These are phyloP conservation scores for Zygnema cylindricum DNA, from an alignment of 139 green algal species.

Conservation along the genomic window DNA sequence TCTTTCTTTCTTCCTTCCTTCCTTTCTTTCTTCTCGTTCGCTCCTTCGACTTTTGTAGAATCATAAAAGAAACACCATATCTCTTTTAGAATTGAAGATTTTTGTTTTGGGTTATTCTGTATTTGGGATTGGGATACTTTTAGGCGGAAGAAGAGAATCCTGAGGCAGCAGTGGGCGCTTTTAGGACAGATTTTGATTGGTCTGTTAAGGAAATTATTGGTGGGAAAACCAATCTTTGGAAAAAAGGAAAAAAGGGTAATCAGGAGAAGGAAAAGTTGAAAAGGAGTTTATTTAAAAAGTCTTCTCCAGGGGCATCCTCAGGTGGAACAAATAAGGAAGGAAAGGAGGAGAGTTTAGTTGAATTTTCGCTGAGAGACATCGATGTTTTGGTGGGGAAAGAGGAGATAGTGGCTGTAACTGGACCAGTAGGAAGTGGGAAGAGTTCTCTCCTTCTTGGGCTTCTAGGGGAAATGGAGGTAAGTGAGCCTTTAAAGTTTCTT, in stretches of 20 bases:
- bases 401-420: slow-evolving; percentile 60
- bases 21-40: neutral
- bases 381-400: neutral
- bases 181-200: slow-evolving; percentile 9
- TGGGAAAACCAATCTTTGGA: no score
- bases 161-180: neutral
- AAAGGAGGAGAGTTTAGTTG: neutral
- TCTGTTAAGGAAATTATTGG: neutral
- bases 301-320: neutral
- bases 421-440: slow-evolving; percentile 62
- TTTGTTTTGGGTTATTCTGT: neutral
- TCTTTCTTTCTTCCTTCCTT: neutral
- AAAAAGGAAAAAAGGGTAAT: neutral
- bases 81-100: neutral
- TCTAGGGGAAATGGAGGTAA: slow-evolving; percentile 56
- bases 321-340: neutral
- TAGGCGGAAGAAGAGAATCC: neutral
- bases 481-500: no score
- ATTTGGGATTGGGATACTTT: no score
- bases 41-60: slow-evolving; percentile 9
- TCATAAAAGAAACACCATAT: neutral
- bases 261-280: neutral
- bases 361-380: slow-evolving; percentile 1
- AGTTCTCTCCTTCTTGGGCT: slow-evolving; percentile 59
- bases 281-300: neutral